Evolutionary conservation across 306 rosid genomes (phyloP).

Genomic region (Benincasa hispida): DNA sequence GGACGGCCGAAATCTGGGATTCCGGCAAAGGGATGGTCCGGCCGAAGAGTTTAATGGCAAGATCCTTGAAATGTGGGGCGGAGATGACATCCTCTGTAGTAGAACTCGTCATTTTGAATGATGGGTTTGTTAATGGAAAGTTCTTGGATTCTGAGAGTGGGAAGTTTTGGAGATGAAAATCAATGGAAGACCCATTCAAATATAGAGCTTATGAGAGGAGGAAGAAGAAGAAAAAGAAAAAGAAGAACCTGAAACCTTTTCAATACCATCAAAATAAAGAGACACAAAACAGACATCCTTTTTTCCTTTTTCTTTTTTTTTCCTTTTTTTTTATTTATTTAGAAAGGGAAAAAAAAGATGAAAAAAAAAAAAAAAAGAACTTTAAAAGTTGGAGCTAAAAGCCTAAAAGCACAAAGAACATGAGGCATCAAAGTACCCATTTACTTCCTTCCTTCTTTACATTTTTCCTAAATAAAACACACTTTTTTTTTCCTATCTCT

Average conservation of each 20-base stretch:
- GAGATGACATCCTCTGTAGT: not conserved
- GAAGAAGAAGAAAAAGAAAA: not conserved
- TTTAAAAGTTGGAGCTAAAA: slow-evolving; percentile 26
- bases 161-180: not conserved
- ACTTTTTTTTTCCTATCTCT: not conserved
- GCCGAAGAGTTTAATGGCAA: slow-evolving; percentile 54
- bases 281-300: not conserved
- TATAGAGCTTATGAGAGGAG: not conserved
- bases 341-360: not conserved
- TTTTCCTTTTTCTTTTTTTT: not conserved
- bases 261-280: slow-evolving; percentile 1
- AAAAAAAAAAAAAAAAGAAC: not conserved
- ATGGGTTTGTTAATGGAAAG: not conserved
- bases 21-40: slow-evolving; percentile 42
- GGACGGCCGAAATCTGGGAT: slow-evolving; percentile 22
- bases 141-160: not conserved
- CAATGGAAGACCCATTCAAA: slow-evolving; percentile 13
- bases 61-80: slow-evolving; percentile 18
- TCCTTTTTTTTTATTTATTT: no score
- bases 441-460: not conserved
- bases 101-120: not conserved
- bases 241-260: not conserved
- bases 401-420: slow-evolving; percentile 62
- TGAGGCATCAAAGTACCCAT: slow-evolving; percentile 44
- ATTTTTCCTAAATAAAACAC: not conserved